phyloP scores from a whole-genome alignment of 768 basidiomycete species.

The Boletus vinaceobasis region DNA sequence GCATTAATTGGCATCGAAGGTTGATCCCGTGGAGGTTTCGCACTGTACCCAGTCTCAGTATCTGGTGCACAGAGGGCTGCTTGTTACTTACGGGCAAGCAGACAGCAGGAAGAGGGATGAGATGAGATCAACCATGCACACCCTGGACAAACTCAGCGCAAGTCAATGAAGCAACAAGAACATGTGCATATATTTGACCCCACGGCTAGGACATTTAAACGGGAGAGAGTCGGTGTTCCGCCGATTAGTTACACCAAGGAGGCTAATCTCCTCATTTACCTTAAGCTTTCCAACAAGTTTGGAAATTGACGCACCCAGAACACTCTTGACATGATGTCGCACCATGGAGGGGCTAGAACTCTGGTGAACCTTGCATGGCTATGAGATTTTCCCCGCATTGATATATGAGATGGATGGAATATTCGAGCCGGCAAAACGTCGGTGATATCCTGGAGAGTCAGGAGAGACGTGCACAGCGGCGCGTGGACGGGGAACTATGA shows the following conservation, averaged over 20 bases:
- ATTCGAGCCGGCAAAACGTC: background rate
- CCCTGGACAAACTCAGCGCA: background rate
- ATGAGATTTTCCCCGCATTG: background rate
- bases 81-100: background rate
- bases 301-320: background rate
- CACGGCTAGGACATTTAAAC: background rate
- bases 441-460: background rate
- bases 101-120: background rate
- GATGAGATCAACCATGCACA: background rate
- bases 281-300: background rate
- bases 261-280: background rate
- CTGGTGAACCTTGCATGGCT: background rate
- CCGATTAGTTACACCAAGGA: background rate
- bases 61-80: background rate
- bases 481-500: background rate
- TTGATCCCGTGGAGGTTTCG: background rate
- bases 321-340: background rate
- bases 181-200: background rate
- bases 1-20: background rate
- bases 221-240: background rate
- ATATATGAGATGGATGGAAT: background rate
- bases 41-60: background rate
- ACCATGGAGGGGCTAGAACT: background rate
- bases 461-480: background rate
- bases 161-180: background rate